Percentiles rank a stretch among this genome's conserved stretches.
Conservation (phyloP, 2,329 filamentous ascomycete species). For the Colletotrichum tamarilloi region DNA sequence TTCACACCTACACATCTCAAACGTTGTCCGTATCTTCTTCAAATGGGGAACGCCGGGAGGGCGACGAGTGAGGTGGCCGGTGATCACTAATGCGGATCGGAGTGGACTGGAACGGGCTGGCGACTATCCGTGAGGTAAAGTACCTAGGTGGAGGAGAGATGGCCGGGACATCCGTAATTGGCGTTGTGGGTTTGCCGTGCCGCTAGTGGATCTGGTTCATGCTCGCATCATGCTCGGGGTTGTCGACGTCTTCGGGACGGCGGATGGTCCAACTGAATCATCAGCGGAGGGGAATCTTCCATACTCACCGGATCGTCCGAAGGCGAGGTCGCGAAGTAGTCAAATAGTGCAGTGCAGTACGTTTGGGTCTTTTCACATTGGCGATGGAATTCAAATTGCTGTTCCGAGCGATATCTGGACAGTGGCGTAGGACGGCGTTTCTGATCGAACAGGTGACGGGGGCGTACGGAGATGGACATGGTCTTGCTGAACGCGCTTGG, state of each 20-base stretch:
- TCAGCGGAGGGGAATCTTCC: constrained; percentile 8
- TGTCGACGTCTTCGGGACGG: constrained; percentile 16
- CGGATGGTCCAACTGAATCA: constrained; percentile 15
- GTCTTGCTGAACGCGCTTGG: not conserved
- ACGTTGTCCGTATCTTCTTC: not conserved
- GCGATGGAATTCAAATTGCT: not conserved
- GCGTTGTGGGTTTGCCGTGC: not conserved
- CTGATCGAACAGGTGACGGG: too few species aligned
- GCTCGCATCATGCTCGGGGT: not conserved
- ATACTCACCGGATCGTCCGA: not conserved
- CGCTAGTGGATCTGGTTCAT: not conserved
- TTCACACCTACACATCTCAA: not conserved
- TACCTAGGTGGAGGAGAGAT: not conserved
- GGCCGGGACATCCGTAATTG: constrained; percentile 1
- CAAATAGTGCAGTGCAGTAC: not conserved
- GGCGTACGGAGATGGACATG: not conserved
- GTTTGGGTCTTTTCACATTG: not conserved
- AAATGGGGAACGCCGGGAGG: not conserved
- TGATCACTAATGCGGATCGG: not conserved
- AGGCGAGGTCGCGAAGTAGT: not conserved
- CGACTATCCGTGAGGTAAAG: not conserved
- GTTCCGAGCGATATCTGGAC: too few species aligned
- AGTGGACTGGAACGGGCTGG: not conserved
- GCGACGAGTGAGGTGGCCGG: not conserved
- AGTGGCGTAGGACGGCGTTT: too few species aligned